A percentile compares a stretch with the other conserved stretches of the same genome.
Conservation (phyloP, 2,329 filamentous ascomycete species). For the Alternaria consortialis region DNA sequence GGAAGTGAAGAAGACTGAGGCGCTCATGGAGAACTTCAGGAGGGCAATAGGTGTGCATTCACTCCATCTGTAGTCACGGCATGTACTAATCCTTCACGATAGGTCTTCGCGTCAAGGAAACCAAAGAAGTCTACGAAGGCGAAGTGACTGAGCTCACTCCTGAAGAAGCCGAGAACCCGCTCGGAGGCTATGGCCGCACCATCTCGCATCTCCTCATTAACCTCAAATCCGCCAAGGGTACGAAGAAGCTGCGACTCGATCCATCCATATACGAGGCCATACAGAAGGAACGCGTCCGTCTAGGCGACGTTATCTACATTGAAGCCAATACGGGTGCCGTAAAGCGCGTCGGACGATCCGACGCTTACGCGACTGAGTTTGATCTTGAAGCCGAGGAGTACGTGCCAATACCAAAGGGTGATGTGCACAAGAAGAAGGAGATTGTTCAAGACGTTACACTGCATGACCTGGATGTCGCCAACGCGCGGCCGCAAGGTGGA, state of each 20-base stretch:
- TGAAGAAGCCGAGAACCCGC: constrained; percentile 96
- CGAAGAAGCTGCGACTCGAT: constrained; percentile 96
- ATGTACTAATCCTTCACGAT: constrained; percentile 13
- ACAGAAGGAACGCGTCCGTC: constrained; percentile 94
- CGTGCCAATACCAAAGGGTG: constrained; percentile 97
- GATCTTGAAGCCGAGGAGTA: constrained; percentile 99
- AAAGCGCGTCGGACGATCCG: constrained; percentile 94
- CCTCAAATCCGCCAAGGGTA: constrained; percentile 92
- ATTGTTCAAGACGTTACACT: constrained; percentile 98
- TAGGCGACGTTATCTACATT: constrained; percentile 98
- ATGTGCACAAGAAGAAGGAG: constrained; percentile 99
- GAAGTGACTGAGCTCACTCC: constrained; percentile 98
- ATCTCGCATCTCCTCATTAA: constrained; percentile 96
- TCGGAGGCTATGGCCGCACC: constrained; percentile 96
- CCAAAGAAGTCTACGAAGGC: constrained; percentile 98
- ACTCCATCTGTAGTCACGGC: neutral
- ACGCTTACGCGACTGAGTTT: constrained; percentile 98
- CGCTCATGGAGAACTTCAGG: constrained; percentile 99
- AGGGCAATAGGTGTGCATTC: constrained; percentile 79
- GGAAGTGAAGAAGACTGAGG: constrained; percentile 99
- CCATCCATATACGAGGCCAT: constrained; percentile 99
- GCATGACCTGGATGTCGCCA: constrained; percentile 95
- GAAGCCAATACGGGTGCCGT: constrained; percentile 98
- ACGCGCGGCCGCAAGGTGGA: constrained; percentile 91
- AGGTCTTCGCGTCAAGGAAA: constrained; percentile 92